phyloP scores from a whole-genome alignment of 2,329 filamentous ascomycete genomes.

The Fusarium poae region DNA sequence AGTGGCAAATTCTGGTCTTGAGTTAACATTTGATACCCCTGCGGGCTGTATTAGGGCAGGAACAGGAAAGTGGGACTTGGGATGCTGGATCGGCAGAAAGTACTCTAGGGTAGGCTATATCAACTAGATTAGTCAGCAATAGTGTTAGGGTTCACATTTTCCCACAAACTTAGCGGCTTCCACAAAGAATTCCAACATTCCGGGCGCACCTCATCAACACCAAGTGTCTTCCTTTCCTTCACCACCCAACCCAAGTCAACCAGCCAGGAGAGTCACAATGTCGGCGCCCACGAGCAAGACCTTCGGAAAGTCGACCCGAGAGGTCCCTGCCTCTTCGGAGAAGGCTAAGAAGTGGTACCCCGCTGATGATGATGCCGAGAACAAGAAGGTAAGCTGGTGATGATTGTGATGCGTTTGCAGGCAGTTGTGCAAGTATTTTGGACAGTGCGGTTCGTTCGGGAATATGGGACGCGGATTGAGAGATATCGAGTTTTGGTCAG shows the following conservation, averaged over 20 bases:
- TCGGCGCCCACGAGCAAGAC: constrained; percentile 86
- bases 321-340: constrained; percentile 86
- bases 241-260: constrained; percentile 54
- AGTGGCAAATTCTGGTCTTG: no score
- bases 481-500: constrained; percentile 16
- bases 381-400: constrained; percentile 85
- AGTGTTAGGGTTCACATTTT: constrained; percentile 60
- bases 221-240: constrained; percentile 55
- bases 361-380: constrained; percentile 87
- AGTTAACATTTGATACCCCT: no score
- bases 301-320: constrained; percentile 96
- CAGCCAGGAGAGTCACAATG: constrained; percentile 72
- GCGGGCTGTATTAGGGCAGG: no score
- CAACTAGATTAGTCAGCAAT: no score
- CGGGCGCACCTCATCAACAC: constrained; percentile 53
- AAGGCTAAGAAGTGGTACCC: constrained; percentile 99
- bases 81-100: no score
- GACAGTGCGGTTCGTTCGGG: constrained; percentile 17
- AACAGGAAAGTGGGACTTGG: no score
- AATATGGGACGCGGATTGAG: constrained; percentile 24
- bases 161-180: constrained; percentile 60
- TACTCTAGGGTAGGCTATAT: no score
- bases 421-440: constrained; percentile 27
- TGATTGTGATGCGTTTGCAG: constrained; percentile 42
- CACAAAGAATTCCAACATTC: constrained; percentile 60